Evolutionary conservation across 169 alveolate genomes (phyloP).

Genomic region (Cryptosporidium felis): DNA sequence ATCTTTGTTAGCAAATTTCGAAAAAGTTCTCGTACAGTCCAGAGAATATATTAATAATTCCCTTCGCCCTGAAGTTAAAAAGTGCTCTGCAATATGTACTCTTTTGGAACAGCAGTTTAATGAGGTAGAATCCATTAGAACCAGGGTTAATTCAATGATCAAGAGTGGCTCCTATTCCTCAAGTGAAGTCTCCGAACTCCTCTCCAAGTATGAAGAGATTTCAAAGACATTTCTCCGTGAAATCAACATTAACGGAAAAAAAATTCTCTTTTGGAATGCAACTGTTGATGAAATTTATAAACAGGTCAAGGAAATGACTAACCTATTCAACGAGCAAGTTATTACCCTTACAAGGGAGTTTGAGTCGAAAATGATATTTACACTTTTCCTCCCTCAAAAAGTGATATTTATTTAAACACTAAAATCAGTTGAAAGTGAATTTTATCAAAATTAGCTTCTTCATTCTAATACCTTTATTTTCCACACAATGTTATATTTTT

Average conservation of each 20-base stretch:
- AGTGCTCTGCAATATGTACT: slow-evolving; percentile 39
- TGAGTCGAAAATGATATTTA: slow-evolving; percentile 42
- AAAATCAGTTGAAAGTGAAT: not conserved
- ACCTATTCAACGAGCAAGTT: slow-evolving; percentile 30
- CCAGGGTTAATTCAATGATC: slow-evolving; percentile 11
- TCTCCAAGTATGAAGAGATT: slow-evolving; percentile 17
- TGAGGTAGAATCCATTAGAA: slow-evolving; percentile 46
- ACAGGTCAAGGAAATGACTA: slow-evolving; percentile 49
- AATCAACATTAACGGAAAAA: slow-evolving; percentile 18
- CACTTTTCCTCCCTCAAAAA: slow-evolving; percentile 50
- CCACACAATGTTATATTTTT: too few relatives aligned
- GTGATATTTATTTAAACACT: slow-evolving; percentile 10
- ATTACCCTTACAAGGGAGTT: slow-evolving; percentile 25
- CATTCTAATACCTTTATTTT: not conserved
- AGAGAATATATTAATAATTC: slow-evolving; percentile 52
- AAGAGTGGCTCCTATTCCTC: slow-evolving; percentile 23
- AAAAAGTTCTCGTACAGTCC: slow-evolving; percentile 19
- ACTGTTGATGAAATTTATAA: slow-evolving; percentile 29
- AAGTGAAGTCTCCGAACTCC: not conserved
- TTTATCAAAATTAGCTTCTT: not conserved
- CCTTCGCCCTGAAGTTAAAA: slow-evolving; percentile 59
- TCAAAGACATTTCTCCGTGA: slow-evolving; percentile 57
- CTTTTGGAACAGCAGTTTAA: slow-evolving; percentile 38
- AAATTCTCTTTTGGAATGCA: slow-evolving; percentile 55
- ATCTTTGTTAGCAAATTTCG: slow-evolving; percentile 5